A percentile compares a stretch with the other conserved stretches of the same genome.
Conservation (phyloP, 768 basidiomycete genomes). For the Rhodotorula sphaerocarpa region DNA sequence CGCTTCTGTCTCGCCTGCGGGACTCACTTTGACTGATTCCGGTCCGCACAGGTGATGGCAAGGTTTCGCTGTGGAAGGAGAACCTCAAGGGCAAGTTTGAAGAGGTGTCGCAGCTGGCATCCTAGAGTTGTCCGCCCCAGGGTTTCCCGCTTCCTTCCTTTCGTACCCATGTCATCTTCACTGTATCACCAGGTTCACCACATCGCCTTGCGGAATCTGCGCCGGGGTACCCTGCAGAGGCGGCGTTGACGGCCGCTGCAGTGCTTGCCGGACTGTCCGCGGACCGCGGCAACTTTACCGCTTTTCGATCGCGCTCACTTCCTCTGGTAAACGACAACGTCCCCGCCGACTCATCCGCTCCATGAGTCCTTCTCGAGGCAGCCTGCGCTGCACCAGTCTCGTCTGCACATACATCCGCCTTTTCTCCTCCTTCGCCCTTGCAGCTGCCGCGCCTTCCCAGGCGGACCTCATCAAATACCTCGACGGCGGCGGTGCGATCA, state of each 20-base stretch:
- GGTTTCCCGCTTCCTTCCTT: background rate
- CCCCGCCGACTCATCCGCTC: background rate
- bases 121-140: background rate
- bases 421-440: background rate
- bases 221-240: too few species aligned
- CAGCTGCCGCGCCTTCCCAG: background rate
- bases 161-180: background rate
- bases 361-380: slow-evolving; percentile 8
- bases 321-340: background rate
- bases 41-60: slow-evolving; percentile 68
- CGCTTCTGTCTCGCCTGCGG: too few species aligned
- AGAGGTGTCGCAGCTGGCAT: slow-evolving; percentile 67
- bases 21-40: too few species aligned
- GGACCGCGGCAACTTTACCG: background rate
- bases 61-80: slow-evolving; percentile 98
- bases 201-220: too few species aligned
- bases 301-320: background rate
- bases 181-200: too few species aligned
- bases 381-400: background rate
- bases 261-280: background rate
- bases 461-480: slow-evolving; percentile 19
- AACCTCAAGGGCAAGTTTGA: slow-evolving; percentile 91
- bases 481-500: slow-evolving; percentile 7
- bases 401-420: background rate
- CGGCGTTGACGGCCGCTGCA: too few species aligned